phyloP scores from a whole-genome alignment of 2,329 filamentous ascomycete genomes.

The Phaeosphaeria sp. region DNA sequence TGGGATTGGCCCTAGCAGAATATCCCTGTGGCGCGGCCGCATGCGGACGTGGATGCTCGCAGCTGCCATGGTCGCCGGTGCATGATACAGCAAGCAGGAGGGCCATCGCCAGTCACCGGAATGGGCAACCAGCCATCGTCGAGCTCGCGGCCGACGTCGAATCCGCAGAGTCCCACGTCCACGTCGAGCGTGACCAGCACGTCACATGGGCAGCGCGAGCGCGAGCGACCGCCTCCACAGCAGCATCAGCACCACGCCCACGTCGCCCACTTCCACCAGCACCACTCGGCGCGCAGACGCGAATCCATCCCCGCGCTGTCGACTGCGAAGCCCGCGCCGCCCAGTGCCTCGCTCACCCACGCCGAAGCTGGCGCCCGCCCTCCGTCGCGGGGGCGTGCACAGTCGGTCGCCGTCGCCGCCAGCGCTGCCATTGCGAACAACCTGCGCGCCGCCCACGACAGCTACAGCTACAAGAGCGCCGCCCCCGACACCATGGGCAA shows the following conservation, averaged over 20 bases:
- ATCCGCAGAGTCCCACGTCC: conserved; percentile 32
- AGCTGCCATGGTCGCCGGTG: background rate
- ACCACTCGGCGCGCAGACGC: conserved; percentile 43
- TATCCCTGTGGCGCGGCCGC: conserved; percentile 29
- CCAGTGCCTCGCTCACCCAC: conserved; percentile 47
- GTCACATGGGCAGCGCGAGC: conserved; percentile 8
- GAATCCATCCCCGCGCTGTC: conserved; percentile 51
- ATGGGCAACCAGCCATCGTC: conserved; percentile 42
- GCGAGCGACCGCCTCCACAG: conserved; percentile 51
- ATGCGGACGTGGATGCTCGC: conserved; percentile 18
- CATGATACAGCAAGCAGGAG: conserved; percentile 4
- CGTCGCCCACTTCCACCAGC: conserved; percentile 14
- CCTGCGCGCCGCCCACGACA: conserved; percentile 42
- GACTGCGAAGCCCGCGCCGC: conserved; percentile 47
- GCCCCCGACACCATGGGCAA: conserved; percentile 46
- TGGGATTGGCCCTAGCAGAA: conserved; percentile 17
- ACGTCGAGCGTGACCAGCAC: conserved; percentile 20
- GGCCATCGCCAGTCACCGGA: background rate
- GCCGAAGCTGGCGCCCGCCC: conserved; percentile 39
- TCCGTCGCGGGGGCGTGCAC: conserved; percentile 37
- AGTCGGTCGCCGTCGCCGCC: conserved; percentile 32
- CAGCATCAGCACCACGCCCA: conserved; percentile 22
- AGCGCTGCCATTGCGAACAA: conserved; percentile 33
- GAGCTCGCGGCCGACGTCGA: conserved; percentile 32
- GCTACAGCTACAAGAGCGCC: conserved; percentile 18